phyloP scores from a whole-genome alignment of 805 yeast species.

The Wickerhamiella sergipiensis region DNA sequence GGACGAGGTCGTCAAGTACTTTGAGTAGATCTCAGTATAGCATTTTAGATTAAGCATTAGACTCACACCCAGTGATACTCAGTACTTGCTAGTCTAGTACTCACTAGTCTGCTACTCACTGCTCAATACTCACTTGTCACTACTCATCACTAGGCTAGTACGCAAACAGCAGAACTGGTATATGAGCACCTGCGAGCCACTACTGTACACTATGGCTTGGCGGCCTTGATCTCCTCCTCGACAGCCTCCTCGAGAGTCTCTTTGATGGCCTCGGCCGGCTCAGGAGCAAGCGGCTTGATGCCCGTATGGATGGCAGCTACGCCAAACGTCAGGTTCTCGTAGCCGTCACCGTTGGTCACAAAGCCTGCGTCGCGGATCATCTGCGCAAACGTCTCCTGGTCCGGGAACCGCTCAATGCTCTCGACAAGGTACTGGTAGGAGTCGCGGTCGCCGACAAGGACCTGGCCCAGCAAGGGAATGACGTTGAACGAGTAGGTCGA shows the following conservation, averaged over 20 bases:
- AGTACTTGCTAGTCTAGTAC: no score
- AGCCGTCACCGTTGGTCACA: constrained; percentile 78
- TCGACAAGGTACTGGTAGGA: constrained; percentile 95
- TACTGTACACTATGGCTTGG: no score
- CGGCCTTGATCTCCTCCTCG: no score
- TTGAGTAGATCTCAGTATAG: neutral
- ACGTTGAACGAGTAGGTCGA: constrained; percentile 79
- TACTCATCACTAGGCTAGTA: no score
- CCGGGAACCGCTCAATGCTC: constrained; percentile 81
- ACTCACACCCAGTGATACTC: no score
- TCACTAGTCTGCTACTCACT: no score
- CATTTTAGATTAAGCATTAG: neutral
- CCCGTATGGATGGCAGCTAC: constrained; percentile 94
- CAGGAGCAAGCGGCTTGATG: constrained; percentile 41
- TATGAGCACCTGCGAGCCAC: no score
- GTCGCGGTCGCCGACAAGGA: constrained; percentile 88
- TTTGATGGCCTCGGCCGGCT: neutral
- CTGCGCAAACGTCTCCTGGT: constrained; percentile 74
- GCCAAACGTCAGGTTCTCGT: constrained; percentile 88
- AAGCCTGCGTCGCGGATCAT: constrained; percentile 96
- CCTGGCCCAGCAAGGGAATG: constrained; percentile 89
- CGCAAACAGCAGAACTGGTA: no score
- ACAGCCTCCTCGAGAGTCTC: no score
- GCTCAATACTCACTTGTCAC: no score
- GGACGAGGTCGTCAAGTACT: neutral